phyloP scores from a whole-genome alignment of 2,329 filamentous ascomycete genomes.

The Colletotrichum theobromicola region DNA sequence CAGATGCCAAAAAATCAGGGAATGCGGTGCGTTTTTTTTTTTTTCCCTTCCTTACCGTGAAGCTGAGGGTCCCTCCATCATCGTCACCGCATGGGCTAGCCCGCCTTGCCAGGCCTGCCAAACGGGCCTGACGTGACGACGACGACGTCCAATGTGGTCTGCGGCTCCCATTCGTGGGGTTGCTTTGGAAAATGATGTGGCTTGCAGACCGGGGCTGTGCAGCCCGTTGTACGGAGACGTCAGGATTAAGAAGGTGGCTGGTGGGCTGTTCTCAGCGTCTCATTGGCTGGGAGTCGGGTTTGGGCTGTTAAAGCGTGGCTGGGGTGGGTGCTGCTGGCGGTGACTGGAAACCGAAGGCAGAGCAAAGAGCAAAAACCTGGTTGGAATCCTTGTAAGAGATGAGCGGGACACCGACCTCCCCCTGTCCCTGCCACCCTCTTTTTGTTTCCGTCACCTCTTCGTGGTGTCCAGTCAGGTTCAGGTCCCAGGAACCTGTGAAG shows the following conservation, averaged over 20 bases:
- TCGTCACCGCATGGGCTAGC: background rate
- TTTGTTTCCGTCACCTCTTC: background rate
- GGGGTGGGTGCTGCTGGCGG: background rate
- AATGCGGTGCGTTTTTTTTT: background rate
- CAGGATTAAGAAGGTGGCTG: background rate
- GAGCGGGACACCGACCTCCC: background rate
- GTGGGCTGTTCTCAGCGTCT: background rate
- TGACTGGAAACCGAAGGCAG: background rate
- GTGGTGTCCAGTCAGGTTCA: background rate
- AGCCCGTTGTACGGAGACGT: background rate
- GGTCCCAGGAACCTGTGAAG: background rate
- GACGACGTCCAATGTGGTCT: background rate
- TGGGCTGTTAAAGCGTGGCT: background rate
- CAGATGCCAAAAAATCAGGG: background rate
- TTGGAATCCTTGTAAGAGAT: background rate
- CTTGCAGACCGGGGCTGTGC: background rate
- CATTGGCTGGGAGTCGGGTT: background rate
- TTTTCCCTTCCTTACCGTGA: background rate
- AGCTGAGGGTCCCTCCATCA: background rate
- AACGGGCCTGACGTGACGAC: background rate
- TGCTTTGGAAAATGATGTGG: background rate
- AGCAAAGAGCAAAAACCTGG: background rate
- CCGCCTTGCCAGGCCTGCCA: background rate
- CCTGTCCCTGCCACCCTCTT: constrained; percentile 12
- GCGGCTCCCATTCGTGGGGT: background rate